Conservation (phyloP, 805 yeast species). For the Saccharomycopsis guyanensis region DNA sequence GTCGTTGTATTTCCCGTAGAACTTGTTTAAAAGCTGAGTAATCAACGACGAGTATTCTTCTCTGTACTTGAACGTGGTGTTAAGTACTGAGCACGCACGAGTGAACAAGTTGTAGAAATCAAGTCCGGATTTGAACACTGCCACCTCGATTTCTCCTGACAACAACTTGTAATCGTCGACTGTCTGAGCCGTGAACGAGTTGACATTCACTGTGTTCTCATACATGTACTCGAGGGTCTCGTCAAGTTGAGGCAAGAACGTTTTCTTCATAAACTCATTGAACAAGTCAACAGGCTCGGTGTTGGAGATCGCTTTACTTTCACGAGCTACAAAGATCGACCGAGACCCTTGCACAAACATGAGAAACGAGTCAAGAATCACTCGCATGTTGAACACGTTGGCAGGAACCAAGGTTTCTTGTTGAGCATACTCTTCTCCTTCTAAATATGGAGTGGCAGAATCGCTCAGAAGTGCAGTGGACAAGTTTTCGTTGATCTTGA, state of each 20-base stretch:
- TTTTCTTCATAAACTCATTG: slow-evolving; percentile 51
- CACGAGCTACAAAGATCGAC: slow-evolving; percentile 30
- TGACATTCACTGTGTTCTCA: slow-evolving; percentile 36
- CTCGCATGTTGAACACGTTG: slow-evolving; percentile 71
- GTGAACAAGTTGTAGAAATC: slow-evolving; percentile 41
- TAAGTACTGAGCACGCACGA: slow-evolving; percentile 43
- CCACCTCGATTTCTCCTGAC: slow-evolving; percentile 9
- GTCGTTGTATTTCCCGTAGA: slow-evolving; percentile 30
- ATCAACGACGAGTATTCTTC: slow-evolving; percentile 44
- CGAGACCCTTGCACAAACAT: slow-evolving; percentile 57
- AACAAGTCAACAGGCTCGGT: slow-evolving; percentile 42
- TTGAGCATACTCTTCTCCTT: slow-evolving; percentile 49
- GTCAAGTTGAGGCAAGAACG: slow-evolving; percentile 59
- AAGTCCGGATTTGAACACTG: slow-evolving; percentile 36
- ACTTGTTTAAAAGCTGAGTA: slow-evolving; percentile 30
- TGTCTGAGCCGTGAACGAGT: slow-evolving; percentile 26
- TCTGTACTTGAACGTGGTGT: slow-evolving; percentile 53
- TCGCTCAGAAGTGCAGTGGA: slow-evolving; percentile 27
- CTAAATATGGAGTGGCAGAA: slow-evolving; percentile 43
- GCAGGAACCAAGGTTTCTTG: slow-evolving; percentile 63
- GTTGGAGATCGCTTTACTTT: slow-evolving; percentile 17
- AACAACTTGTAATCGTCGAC: not conserved
- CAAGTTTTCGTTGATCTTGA: slow-evolving; percentile 25
- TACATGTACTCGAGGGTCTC: slow-evolving; percentile 47
- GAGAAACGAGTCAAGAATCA: slow-evolving; percentile 65